A percentile compares a stretch with the other conserved stretches of the same genome.
phyloP scores from a whole-genome alignment of 2,329 filamentous ascomycete genomes.

The Trichoderma atrobrunneum region DNA sequence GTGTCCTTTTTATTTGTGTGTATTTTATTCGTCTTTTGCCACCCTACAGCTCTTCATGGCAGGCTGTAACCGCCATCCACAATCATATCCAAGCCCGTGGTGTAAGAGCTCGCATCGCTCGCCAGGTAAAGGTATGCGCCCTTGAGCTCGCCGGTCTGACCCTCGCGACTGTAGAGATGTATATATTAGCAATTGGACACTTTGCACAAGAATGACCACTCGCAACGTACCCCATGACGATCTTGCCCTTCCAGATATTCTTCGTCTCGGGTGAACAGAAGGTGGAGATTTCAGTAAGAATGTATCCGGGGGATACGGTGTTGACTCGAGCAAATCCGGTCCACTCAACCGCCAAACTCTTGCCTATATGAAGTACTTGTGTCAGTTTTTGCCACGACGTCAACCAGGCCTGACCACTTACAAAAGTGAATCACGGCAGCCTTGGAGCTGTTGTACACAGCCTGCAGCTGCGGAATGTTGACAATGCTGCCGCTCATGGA shows the following conservation, averaged over 20 bases:
- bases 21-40: not conserved
- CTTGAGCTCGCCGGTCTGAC: slow-evolving; percentile 71
- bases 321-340: slow-evolving; percentile 71
- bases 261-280: slow-evolving; percentile 66
- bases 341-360: slow-evolving; percentile 74
- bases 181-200: not conserved
- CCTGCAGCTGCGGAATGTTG: slow-evolving; percentile 73
- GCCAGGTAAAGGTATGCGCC: slow-evolving; percentile 79
- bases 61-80: slow-evolving; percentile 72
- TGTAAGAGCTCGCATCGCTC: slow-evolving; percentile 79
- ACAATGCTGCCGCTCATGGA: slow-evolving; percentile 77
- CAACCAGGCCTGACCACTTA: slow-evolving; percentile 30
- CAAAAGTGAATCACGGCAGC: slow-evolving; percentile 60
- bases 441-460: slow-evolving; percentile 72
- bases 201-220: not conserved
- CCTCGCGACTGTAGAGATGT: slow-evolving; percentile 57
- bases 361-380: slow-evolving; percentile 43
- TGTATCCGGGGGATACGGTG: slow-evolving; percentile 71
- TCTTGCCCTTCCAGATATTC: slow-evolving; percentile 73
- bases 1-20: not conserved
- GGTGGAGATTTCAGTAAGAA: slow-evolving; percentile 67
- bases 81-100: slow-evolving; percentile 70
- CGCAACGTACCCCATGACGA: slow-evolving; percentile 65
- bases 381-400: not conserved
- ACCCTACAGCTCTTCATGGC: slow-evolving; percentile 35